Percentiles rank a stretch among this genome's conserved stretches.
Evolutionary conservation across 2,329 filamentous ascomycete genomes (phyloP).

Genomic region (Diplodia intermedia): DNA sequence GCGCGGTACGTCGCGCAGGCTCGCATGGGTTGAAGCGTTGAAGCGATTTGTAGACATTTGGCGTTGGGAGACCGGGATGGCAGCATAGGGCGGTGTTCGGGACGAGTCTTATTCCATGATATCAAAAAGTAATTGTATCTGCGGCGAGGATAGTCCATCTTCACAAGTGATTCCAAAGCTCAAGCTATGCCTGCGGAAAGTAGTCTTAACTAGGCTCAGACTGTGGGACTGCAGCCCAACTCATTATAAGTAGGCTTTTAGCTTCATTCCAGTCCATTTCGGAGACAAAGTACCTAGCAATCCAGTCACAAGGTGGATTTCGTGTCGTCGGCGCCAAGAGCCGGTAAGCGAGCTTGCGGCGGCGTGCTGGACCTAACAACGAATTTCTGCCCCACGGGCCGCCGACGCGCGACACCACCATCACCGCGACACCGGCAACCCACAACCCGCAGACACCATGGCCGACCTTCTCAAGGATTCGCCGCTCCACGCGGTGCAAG

Average conservation of each 20-base stretch:
- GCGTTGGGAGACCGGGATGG: slow-evolving; percentile 20
- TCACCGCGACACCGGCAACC: slow-evolving; percentile 28
- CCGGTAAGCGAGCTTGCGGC: slow-evolving; percentile 25
- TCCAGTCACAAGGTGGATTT: neutral
- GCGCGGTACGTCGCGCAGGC: slow-evolving; percentile 55
- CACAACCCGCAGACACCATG: slow-evolving; percentile 39
- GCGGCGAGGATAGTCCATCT: neutral
- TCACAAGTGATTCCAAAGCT: neutral
- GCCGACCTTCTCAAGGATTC: slow-evolving; percentile 47
- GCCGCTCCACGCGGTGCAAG: slow-evolving; percentile 85
- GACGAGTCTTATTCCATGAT: neutral
- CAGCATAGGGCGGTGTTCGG: slow-evolving; percentile 24
- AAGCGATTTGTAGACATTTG: slow-evolving; percentile 4
- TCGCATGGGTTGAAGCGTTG: slow-evolving; percentile 27
- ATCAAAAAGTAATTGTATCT: slow-evolving; percentile 6
- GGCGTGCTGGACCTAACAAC: slow-evolving; percentile 19
- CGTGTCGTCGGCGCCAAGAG: slow-evolving; percentile 14
- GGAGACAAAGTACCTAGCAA: neutral
- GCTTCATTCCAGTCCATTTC: neutral
- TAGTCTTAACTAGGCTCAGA: too few species aligned
- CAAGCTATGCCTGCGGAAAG: neutral
- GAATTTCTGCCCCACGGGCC: slow-evolving; percentile 34
- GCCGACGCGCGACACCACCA: slow-evolving; percentile 31
- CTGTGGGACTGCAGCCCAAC: too few species aligned
- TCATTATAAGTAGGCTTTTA: too few species aligned